Evolutionary conservation across 129 eudicot species (phyloP).

Genomic region (Deinandra increscens): DNA sequence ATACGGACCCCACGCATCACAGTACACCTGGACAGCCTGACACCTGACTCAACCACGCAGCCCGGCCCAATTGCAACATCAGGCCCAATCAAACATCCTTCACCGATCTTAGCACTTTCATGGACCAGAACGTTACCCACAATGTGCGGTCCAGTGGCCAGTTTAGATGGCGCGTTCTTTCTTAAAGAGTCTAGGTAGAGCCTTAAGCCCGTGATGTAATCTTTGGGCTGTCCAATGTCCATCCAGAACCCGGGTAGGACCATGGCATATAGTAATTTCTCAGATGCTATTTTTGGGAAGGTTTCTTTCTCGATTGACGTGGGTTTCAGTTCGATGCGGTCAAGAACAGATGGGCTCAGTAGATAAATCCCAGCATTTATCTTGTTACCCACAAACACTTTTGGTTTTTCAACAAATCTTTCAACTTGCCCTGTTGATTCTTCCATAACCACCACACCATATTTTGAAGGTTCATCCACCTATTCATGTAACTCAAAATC

Average conservation of each 20-base stretch:
- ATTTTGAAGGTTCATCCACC: conserved; percentile 96
- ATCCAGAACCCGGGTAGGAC: conserved; percentile 95
- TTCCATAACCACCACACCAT: conserved; percentile 85
- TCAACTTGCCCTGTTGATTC: conserved; percentile 84
- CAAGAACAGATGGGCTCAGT: conserved; percentile 73
- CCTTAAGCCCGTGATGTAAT: conserved; percentile 78
- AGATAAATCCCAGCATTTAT: conserved; percentile 91
- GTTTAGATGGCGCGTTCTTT: conserved; percentile 52
- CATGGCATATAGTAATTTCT: conserved; percentile 72
- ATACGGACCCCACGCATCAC: conserved; percentile 90
- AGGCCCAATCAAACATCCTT: conserved; percentile 95
- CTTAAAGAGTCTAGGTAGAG: conserved; percentile 80
- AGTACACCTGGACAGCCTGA: conserved; percentile 91
- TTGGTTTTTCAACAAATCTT: conserved; percentile 84
- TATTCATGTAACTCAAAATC: conserved; percentile 24
- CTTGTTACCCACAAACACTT: conserved; percentile 86
- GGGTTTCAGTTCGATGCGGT: conserved; percentile 70
- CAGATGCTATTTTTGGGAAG: conserved; percentile 80
- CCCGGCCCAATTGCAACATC: conserved; percentile 97
- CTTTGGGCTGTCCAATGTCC: conserved; percentile 94
- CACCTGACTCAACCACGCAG: conserved; percentile 88
- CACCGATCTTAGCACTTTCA: conserved; percentile 83
- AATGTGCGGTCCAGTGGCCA: conserved; percentile 67
- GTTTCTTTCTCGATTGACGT: conserved; percentile 90
- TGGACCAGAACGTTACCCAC: conserved; percentile 84